Conservation (phyloP, 305 asterid genomes). For the Fraxinus greggii region DNA sequence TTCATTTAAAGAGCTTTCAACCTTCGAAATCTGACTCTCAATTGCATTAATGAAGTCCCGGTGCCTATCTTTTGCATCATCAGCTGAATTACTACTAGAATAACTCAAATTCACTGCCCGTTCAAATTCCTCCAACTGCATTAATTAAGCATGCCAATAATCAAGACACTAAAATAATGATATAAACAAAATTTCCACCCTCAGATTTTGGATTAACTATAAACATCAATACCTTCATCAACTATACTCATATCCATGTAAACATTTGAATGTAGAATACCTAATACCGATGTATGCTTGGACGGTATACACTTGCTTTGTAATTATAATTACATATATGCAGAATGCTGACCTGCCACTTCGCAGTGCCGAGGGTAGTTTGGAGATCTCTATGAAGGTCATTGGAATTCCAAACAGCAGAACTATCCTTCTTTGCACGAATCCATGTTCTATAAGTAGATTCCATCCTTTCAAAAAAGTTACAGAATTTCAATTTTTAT, state of each 20-base stretch:
- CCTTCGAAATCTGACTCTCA: constrained; percentile 54
- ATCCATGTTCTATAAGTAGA: constrained; percentile 88
- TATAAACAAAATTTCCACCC: background rate
- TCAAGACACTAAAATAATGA: background rate
- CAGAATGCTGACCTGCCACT: constrained; percentile 76
- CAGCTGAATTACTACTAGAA: constrained; percentile 38
- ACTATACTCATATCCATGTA: background rate
- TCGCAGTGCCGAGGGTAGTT: constrained; percentile 79
- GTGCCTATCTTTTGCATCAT: constrained; percentile 80
- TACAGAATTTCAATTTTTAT: background rate
- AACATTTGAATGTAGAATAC: background rate
- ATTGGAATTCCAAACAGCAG: constrained; percentile 59
- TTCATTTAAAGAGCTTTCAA: constrained; percentile 58
- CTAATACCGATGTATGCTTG: background rate
- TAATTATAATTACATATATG: background rate
- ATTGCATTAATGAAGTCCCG: constrained; percentile 60
- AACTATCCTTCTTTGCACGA: constrained; percentile 59
- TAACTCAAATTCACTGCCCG: constrained; percentile 77
- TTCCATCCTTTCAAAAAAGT: constrained; percentile 68
- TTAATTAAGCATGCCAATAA: constrained; percentile 3
- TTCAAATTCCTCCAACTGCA: constrained; percentile 91
- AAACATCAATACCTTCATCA: background rate
- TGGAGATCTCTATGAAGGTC: constrained; percentile 79
- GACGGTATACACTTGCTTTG: background rate
- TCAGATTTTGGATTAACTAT: background rate